Percentiles rank a stretch among this genome's conserved stretches.
phyloP scores from a whole-genome alignment of 257 asterid species.

The Petunia axillaris region DNA sequence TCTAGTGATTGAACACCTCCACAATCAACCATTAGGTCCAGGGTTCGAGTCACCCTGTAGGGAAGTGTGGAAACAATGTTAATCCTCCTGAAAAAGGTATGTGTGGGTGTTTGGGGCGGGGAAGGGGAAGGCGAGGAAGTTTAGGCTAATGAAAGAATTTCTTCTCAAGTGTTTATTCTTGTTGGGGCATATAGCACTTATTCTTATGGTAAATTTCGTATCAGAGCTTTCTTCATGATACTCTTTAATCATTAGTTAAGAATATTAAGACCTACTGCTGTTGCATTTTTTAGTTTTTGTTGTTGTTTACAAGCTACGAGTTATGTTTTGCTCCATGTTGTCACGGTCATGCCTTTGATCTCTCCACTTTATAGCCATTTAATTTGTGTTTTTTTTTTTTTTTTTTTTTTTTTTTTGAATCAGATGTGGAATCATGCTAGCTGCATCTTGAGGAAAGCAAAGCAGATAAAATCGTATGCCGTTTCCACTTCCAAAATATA shows the following conservation, averaged over 20 bases:
- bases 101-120: no score
- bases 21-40: no score
- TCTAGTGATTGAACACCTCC: no score
- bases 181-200: not conserved
- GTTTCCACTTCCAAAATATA: slow-evolving; percentile 16
- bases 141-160: not conserved
- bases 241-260: not conserved
- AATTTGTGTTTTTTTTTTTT: slow-evolving; percentile 33
- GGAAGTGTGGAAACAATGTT: no score
- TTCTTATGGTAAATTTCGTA: not conserved
- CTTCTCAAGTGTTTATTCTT: not conserved
- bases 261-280: not conserved
- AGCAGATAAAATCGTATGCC: slow-evolving; percentile 80
- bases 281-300: not conserved
- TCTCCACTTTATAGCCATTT: not conserved
- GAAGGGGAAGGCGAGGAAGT: not conserved
- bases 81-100: no score
- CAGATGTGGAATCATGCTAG: slow-evolving; percentile 98
- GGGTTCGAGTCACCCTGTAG: no score
- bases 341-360: not conserved
- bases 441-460: slow-evolving; percentile 72
- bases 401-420: slow-evolving; percentile 42
- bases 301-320: not conserved
- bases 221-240: not conserved
- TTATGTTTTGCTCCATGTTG: not conserved